Evolutionary conservation across 1,139 yeast genomes (phyloP).

Genomic region (Geotrichum macrosporum): DNA sequence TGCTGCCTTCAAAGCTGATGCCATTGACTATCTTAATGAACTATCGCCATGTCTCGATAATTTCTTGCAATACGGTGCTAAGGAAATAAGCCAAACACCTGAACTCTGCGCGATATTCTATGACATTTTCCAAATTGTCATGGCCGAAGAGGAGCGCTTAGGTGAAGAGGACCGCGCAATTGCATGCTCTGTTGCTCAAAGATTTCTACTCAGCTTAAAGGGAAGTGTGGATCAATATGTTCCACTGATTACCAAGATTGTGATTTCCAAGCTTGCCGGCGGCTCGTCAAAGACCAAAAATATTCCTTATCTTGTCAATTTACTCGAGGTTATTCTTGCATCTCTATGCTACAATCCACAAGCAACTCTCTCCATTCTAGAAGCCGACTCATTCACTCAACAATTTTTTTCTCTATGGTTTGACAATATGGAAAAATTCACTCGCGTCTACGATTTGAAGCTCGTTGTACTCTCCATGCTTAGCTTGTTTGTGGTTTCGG

Average conservation of each 20-base stretch:
- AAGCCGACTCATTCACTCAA: conserved; percentile 45
- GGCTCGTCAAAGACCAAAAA: conserved; percentile 31
- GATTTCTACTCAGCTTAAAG: conserved; percentile 47
- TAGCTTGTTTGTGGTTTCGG: conserved; percentile 43
- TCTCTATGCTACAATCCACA: conserved; percentile 60
- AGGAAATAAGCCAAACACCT: conserved; percentile 42
- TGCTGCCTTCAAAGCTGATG: conserved; percentile 48
- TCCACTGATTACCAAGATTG: conserved; percentile 41
- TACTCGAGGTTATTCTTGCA: conserved; percentile 64
- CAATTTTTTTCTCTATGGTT: conserved; percentile 69
- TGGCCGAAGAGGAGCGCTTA: conserved; percentile 38
- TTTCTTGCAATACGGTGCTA: conserved; percentile 67
- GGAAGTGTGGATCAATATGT: conserved; percentile 43
- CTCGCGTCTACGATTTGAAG: conserved; percentile 80
- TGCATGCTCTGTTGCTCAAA: conserved; percentile 54
- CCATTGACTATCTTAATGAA: conserved; percentile 68
- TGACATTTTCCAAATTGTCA: conserved; percentile 39
- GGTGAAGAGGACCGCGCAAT: conserved; percentile 50
- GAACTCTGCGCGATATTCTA: conserved; percentile 31
- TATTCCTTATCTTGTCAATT: conserved; percentile 49
- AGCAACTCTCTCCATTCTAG: conserved; percentile 52
- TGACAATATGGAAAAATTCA: conserved; percentile 49
- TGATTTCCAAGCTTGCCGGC: conserved; percentile 33
- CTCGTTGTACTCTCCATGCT: conserved; percentile 66
- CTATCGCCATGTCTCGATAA: conserved; percentile 71